These are phyloP conservation scores for Fomitopsis schrenkii DNA, from an alignment of 1,284 basidiomycete species.

Conservation along the genomic window DNA sequence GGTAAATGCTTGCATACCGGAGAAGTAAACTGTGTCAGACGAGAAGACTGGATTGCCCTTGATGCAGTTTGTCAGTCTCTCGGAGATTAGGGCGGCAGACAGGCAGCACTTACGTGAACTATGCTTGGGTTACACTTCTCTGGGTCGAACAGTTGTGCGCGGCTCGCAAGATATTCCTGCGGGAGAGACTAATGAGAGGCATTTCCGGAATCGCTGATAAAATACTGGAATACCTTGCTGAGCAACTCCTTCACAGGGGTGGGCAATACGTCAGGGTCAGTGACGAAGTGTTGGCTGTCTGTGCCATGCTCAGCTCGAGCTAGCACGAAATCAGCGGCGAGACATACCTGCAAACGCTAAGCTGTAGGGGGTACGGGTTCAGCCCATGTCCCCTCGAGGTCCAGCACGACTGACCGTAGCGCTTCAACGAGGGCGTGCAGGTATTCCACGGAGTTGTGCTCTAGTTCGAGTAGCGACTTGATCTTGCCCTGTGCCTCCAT, in stretches of 20 bases:
- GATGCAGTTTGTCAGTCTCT: neutral
- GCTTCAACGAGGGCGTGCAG: slow-evolving; percentile 87
- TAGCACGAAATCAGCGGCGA: neutral
- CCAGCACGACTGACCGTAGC: slow-evolving; percentile 48
- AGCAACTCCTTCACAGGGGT: slow-evolving; percentile 78
- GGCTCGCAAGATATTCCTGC: slow-evolving; percentile 75
- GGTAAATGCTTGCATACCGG: slow-evolving; percentile 41
- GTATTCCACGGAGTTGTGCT: slow-evolving; percentile 88
- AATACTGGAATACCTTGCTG: slow-evolving; percentile 55
- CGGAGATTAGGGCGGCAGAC: neutral
- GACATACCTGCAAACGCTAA: slow-evolving; percentile 69
- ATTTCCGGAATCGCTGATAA: neutral
- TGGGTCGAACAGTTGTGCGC: slow-evolving; percentile 81
- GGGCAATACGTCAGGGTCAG: slow-evolving; percentile 76
- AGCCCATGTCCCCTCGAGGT: neutral
- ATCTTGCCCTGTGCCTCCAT: slow-evolving; percentile 75
- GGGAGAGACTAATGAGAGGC: neutral
- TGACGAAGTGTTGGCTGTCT: slow-evolving; percentile 86
- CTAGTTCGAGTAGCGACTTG: slow-evolving; percentile 69
- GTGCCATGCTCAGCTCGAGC: slow-evolving; percentile 13
- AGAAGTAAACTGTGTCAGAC: slow-evolving; percentile 93
- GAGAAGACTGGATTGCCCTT: slow-evolving; percentile 78
- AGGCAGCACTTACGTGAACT: slow-evolving; percentile 48
- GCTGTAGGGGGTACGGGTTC: slow-evolving; percentile 33
- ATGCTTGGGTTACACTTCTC: slow-evolving; percentile 61